Base-by-base conservation (phyloP, 2,329 filamentous ascomycete species). In the Fusarium hostae region DNA sequence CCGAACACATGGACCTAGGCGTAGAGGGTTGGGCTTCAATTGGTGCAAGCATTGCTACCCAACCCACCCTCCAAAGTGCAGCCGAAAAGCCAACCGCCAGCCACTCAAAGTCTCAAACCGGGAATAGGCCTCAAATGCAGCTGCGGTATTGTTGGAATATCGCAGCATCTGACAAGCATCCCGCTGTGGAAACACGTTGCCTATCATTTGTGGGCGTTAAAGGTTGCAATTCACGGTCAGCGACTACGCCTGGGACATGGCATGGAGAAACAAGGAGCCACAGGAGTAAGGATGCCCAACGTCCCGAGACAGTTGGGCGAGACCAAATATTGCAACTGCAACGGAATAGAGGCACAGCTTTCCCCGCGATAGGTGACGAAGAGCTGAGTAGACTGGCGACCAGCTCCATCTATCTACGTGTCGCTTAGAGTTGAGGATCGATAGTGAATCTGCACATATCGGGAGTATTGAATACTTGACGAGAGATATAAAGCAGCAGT, bases 11-110 rank as follows among this genome's bases (percentile, higher is more conserved):
- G 75, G 75, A 65, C 62, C 63, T 70, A 63, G 24, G 35, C 43
- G 62, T 63, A 74, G 75, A 75, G 74, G 77, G 77, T 81, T 80
- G 75, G 79, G 80, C 79, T 74, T 71, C 76, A 78, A 82, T 78
- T 78, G 77, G 80, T 73, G 76, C 69, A 71, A 76, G 80, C 80
- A 77, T 82, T 80, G 81, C 74, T 82, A 80, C 81, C 81, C 81
- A 81, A 82, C 78, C 64, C 70, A 72, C 70, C 70, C 72, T 68
- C 68, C 61, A 63, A 61, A 63, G 61, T 40, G 41, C n/a, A 59
- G 22, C 50, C 57, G 61, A 57, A 55, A 59, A 59, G 59, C 37
- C 70, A 68, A 51, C 52, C 43, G n/a, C 40, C 59, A 71, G 60
- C 59, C 52, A 62, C 63, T 59, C 48, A 62, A 57, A 41, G 34